Conservation (phyloP, 2,329 filamentous ascomycete species). For the Trichoderma sp. region DNA sequence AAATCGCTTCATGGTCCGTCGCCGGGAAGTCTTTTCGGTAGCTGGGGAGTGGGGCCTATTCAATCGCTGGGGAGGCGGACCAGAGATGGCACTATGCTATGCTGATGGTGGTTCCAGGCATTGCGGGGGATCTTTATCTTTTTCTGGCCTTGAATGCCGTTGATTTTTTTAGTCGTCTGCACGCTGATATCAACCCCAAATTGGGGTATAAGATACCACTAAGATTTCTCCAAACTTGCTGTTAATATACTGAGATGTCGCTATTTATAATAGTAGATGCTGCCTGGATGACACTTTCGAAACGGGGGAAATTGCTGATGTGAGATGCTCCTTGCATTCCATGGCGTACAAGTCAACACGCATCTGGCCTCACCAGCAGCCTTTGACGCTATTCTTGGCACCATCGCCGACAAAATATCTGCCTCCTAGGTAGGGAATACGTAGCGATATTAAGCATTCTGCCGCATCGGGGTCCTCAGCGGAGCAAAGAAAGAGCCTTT, state of each 20-base stretch:
- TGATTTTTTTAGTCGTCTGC: neutral
- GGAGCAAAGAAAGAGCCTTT: neutral
- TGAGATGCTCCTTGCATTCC: neutral
- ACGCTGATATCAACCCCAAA: neutral
- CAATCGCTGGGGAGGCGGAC: neutral
- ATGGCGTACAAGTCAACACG: neutral
- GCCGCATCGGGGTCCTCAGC: neutral
- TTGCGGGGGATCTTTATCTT: too few relatives aligned
- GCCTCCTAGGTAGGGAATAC: neutral
- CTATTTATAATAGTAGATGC: neutral
- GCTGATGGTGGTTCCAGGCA: neutral
- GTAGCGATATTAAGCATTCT: neutral
- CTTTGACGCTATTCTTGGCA: neutral
- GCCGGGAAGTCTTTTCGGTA: constrained; percentile 22
- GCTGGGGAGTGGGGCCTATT: neutral
- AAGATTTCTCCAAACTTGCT: neutral
- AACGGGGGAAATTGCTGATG: neutral
- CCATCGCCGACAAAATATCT: neutral
- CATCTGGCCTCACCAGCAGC: neutral
- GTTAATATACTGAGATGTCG: too few relatives aligned
- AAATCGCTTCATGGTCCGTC: neutral
- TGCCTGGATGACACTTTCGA: neutral
- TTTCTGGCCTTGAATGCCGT: too few relatives aligned
- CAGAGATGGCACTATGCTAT: neutral
- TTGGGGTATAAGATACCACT: neutral